phyloP scores from a whole-genome alignment of 805 yeast species.

The Diddensiella caesifluorescens region DNA sequence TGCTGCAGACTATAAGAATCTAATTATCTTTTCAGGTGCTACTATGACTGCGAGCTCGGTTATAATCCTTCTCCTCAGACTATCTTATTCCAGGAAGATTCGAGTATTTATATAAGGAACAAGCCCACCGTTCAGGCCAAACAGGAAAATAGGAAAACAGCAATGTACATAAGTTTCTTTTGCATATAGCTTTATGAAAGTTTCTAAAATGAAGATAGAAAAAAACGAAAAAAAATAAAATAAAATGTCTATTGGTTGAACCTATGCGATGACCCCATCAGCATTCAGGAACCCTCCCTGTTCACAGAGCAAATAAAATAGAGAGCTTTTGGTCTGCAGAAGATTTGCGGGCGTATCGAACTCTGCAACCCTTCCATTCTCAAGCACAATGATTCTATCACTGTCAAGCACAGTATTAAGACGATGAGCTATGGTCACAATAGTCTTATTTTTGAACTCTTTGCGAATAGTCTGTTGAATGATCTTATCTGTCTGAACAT shows the following conservation, averaged over 20 bases:
- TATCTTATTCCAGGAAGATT: constrained; percentile 17
- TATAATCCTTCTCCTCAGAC: constrained; percentile 15
- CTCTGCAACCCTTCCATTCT: constrained; percentile 62
- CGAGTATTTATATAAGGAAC: constrained; percentile 20
- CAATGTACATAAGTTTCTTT: background rate
- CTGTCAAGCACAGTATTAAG: constrained; percentile 75
- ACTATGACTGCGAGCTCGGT: constrained; percentile 23
- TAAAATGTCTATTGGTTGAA: background rate
- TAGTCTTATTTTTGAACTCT: constrained; percentile 63
- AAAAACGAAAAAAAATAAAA: constrained; percentile 15
- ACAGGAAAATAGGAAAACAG: background rate
- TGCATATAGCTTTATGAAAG: background rate
- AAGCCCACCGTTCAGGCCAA: background rate
- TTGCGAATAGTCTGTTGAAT: constrained; percentile 70
- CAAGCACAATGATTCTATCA: constrained; percentile 67
- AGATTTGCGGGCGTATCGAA: constrained; percentile 65
- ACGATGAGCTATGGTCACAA: constrained; percentile 80
- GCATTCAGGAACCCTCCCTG: constrained; percentile 59
- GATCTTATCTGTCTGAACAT: constrained; percentile 68
- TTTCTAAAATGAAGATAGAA: background rate
- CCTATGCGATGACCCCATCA: background rate
- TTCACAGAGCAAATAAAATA: constrained; percentile 75
- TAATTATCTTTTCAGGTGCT: constrained; percentile 33
- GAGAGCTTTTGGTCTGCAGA: constrained; percentile 57
- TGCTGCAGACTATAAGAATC: constrained; percentile 28